Evolutionary conservation across 2,329 filamentous ascomycete species (phyloP).

Genomic region (Spiromastix sp.): DNA sequence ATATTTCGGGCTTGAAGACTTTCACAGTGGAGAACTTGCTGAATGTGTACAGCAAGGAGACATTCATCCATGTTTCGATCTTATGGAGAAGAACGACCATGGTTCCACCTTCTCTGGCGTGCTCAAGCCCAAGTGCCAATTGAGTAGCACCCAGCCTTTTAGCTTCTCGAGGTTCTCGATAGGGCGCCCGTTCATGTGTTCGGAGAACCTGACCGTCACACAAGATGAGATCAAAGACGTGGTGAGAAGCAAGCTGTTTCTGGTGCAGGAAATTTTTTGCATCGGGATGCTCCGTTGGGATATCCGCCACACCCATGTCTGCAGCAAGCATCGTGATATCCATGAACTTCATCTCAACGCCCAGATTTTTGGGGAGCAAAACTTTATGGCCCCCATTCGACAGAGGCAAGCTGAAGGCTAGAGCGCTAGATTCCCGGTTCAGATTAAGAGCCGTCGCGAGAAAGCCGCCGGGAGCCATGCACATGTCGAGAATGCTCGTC

Average conservation of each 20-base stretch:
- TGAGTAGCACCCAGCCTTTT: conserved; percentile 28
- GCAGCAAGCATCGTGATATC: conserved; percentile 44
- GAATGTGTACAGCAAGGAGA: conserved; percentile 30
- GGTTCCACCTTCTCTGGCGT: conserved; percentile 37
- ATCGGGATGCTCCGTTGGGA: conserved; percentile 15
- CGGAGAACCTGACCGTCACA: conserved; percentile 40
- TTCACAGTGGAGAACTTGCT: conserved; percentile 29
- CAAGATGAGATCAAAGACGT: conserved; percentile 34
- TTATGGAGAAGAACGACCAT: conserved; percentile 44
- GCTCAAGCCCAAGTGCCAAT: conserved; percentile 37
- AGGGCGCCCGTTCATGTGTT: conserved; percentile 23
- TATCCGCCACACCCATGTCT: conserved; percentile 30
- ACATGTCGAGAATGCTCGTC: conserved; percentile 49
- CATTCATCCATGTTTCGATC: conserved; percentile 31
- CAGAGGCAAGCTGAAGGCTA: conserved; percentile 33
- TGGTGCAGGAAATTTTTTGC: conserved; percentile 15
- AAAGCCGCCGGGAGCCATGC: conserved; percentile 47
- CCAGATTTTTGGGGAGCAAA: conserved; percentile 15
- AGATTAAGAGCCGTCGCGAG: conserved; percentile 25
- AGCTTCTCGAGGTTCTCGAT: conserved; percentile 27
- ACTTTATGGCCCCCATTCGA: conserved; percentile 32
- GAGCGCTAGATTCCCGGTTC: conserved; percentile 26
- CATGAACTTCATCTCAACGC: conserved; percentile 17
- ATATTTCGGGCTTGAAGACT: conserved; percentile 35
- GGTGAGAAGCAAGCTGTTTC: conserved; percentile 14